A percentile compares a stretch with the other conserved stretches of the same genome.
phyloP scores from a whole-genome alignment of 2,329 filamentous ascomycete species.

The Fusarium clavum region DNA sequence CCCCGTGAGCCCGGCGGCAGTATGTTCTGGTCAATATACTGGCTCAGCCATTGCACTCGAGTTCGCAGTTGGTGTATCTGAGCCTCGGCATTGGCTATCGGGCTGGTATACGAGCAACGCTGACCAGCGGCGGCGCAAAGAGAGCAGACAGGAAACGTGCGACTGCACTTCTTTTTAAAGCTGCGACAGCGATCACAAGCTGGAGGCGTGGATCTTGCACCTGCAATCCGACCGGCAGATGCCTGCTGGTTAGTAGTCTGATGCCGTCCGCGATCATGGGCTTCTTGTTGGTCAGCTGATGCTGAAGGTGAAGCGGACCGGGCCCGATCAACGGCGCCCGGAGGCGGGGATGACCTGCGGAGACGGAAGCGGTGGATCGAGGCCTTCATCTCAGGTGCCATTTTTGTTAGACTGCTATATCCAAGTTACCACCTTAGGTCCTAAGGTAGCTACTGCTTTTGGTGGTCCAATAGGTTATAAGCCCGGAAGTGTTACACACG shows the following conservation, averaged over 20 bases:
- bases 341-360: constrained; percentile 44
- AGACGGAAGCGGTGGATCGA: constrained; percentile 46
- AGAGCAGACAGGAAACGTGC: constrained; percentile 55
- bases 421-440: too few relatives aligned
- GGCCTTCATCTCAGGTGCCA: constrained; percentile 46
- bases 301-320: constrained; percentile 46
- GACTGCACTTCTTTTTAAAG: constrained; percentile 60
- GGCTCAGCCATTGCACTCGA: constrained; percentile 56
- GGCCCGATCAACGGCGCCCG: constrained; percentile 40
- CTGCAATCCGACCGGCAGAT: not conserved
- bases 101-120: constrained; percentile 51
- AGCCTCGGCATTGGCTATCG: constrained; percentile 49
- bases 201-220: constrained; percentile 30
- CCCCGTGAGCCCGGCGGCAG: constrained; percentile 30
- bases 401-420: too few relatives aligned
- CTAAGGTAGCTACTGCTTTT: too few relatives aligned
- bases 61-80: constrained; percentile 54
- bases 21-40: constrained; percentile 52
- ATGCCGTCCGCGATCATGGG: constrained; percentile 31
- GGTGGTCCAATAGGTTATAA: too few relatives aligned
- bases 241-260: constrained; percentile 4
- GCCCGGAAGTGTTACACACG: too few relatives aligned
- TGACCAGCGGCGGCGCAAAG: constrained; percentile 55
- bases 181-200: constrained; percentile 58
- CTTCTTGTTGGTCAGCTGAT: constrained; percentile 39